Conservation (phyloP, 2,329 filamentous ascomycete species). For the Alternaria brassicicola region DNA sequence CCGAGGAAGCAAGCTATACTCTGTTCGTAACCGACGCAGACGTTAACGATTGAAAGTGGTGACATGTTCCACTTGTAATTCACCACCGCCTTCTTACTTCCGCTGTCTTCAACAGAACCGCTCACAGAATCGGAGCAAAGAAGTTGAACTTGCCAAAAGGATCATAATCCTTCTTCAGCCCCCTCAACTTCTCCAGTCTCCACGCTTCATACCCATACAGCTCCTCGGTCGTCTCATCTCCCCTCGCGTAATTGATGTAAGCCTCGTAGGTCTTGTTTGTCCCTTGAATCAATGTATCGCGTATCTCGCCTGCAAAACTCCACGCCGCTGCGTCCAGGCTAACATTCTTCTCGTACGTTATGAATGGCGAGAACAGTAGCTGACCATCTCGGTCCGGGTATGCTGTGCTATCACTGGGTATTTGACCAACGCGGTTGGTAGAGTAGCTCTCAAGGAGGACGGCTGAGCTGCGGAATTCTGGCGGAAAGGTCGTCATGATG, state of each 20-base stretch:
- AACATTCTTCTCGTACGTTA: constrained; percentile 22
- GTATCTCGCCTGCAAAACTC: constrained; percentile 15
- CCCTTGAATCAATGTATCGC: constrained; percentile 16
- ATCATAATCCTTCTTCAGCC: constrained; percentile 45
- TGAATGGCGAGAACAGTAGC: constrained; percentile 17
- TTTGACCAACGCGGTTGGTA: constrained; percentile 19
- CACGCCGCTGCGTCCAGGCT: constrained; percentile 20
- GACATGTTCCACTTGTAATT: background rate
- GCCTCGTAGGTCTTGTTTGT: constrained; percentile 15
- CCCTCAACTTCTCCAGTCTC: constrained; percentile 40
- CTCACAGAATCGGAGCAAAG: constrained; percentile 31
- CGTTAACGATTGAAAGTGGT: background rate
- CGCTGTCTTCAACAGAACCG: background rate
- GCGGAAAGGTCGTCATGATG: constrained; percentile 21
- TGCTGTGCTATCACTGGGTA: constrained; percentile 23
- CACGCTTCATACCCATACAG: constrained; percentile 46
- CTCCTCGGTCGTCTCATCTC: constrained; percentile 35
- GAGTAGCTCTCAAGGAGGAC: constrained; percentile 30
- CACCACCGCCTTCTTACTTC: background rate
- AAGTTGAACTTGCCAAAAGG: constrained; percentile 39
- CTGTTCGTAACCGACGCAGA: background rate
- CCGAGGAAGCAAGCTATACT: background rate
- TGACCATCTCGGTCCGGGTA: constrained; percentile 25
- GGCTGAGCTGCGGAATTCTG: constrained; percentile 10
- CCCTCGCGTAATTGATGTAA: constrained; percentile 46